phyloP scores from a whole-genome alignment of 2,329 filamentous ascomycete genomes.

The Blastomyces gilchristii region DNA sequence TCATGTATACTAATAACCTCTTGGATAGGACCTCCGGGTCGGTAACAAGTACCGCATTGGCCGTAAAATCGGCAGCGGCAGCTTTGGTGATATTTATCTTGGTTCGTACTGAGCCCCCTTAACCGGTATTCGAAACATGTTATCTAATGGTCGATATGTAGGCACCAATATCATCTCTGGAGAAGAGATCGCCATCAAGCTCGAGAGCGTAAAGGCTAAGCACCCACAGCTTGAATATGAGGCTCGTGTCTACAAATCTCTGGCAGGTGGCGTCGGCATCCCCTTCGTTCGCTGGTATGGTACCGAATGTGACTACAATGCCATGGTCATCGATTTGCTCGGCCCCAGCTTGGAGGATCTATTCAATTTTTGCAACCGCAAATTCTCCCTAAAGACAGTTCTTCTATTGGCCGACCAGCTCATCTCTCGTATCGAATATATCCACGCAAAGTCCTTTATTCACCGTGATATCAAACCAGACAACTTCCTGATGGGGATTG shows the following conservation, averaged over 20 bases:
- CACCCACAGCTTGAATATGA: constrained; percentile 98
- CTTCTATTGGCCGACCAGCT: constrained; percentile 93
- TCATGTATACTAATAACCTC: background rate
- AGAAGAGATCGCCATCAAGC: constrained; percentile 99
- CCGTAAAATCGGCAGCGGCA: constrained; percentile 95
- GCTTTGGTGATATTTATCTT: constrained; percentile 97
- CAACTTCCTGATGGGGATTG: constrained; percentile 99
- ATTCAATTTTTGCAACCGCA: constrained; percentile 99
- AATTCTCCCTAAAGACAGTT: constrained; percentile 98
- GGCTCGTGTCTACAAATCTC: constrained; percentile 74
- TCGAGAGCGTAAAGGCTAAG: constrained; percentile 98
- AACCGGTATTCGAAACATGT: background rate
- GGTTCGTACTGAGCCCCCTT: constrained; percentile 38
- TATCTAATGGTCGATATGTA: constrained; percentile 22
- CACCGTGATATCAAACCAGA: constrained; percentile 99
- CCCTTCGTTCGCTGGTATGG: constrained; percentile 99
- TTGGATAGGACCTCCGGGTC: constrained; percentile 79
- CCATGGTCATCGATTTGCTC: constrained; percentile 96
- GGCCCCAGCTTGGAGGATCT: constrained; percentile 93
- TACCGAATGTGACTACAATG: constrained; percentile 99
- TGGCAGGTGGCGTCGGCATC: constrained; percentile 94
- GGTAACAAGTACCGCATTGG: constrained; percentile 99
- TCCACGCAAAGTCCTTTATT: constrained; percentile 98
- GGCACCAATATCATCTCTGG: constrained; percentile 99
- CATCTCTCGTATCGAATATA: constrained; percentile 98